A percentile compares a stretch with the other conserved stretches of the same genome.
Conservation (phyloP, 441 rosid species). For the Pelargonium citronellum region DNA sequence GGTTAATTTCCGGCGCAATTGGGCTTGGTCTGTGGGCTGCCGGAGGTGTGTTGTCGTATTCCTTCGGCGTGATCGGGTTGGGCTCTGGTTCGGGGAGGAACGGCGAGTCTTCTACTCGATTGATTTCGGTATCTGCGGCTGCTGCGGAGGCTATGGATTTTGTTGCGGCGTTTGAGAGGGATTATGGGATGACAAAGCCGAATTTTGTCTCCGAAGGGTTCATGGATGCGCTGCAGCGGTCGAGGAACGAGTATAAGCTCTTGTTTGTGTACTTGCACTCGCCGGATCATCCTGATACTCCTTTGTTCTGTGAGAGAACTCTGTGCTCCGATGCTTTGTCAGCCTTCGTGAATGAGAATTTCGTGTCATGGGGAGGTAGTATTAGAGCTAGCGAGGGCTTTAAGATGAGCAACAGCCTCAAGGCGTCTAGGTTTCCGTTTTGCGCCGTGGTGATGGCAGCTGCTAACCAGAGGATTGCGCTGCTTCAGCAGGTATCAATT, state of each 20-base stretch:
- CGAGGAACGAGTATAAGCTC: slow-evolving; percentile 64
- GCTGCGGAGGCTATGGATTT: slow-evolving; percentile 68
- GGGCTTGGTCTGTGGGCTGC: slow-evolving; percentile 95
- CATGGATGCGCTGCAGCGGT: slow-evolving; percentile 84
- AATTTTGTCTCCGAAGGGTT: slow-evolving; percentile 77
- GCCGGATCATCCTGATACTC: slow-evolving; percentile 87
- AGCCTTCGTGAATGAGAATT: slow-evolving; percentile 80
- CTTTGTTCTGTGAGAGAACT: slow-evolving; percentile 62
- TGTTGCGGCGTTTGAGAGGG: slow-evolving; percentile 70
- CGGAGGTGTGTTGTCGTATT: slow-evolving; percentile 79
- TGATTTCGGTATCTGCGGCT: slow-evolving; percentile 52
- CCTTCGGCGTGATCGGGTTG: slow-evolving; percentile 71
- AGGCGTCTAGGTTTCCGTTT: slow-evolving; percentile 86
- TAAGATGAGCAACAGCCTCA: slow-evolving; percentile 97
- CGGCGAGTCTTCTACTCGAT: slow-evolving; percentile 45
- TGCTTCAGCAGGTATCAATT: slow-evolving; percentile 73
- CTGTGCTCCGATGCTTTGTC: slow-evolving; percentile 55
- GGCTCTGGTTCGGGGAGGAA: slow-evolving; percentile 40
- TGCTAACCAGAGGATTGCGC: slow-evolving; percentile 78
- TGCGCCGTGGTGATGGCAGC: slow-evolving; percentile 97
- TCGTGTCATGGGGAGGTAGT: slow-evolving; percentile 89
- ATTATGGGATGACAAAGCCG: slow-evolving; percentile 52
- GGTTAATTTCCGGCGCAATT: slow-evolving; percentile 75
- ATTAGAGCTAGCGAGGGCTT: slow-evolving; percentile 93
- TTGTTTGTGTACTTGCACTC: slow-evolving; percentile 92